These are phyloP conservation scores for Taphrina deformans DNA, from an alignment of 1,139 yeast species.

Conservation along the genomic window DNA sequence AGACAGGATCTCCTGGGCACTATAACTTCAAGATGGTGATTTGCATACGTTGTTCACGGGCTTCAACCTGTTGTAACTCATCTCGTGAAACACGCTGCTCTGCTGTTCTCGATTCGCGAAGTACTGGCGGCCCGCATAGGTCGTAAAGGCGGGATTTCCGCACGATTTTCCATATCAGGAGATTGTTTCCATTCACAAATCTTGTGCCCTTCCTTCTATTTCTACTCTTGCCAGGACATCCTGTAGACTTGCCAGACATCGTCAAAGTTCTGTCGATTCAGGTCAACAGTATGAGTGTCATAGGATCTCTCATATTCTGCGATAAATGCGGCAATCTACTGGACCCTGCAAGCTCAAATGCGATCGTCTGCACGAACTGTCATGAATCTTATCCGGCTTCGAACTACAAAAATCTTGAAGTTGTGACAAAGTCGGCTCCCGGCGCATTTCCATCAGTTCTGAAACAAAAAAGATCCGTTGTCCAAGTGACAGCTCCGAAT, in stretches of 20 bases:
- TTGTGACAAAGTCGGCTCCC: constrained; percentile 77
- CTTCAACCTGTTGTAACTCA: not conserved
- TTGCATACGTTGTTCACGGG: not conserved
- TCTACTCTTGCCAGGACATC: too few relatives aligned
- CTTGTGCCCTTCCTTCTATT: not conserved
- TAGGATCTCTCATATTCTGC: constrained; percentile 92
- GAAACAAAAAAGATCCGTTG: constrained; percentile 79
- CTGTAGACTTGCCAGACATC: too few relatives aligned
- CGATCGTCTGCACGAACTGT: constrained; percentile 69
- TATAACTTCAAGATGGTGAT: not conserved
- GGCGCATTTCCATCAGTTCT: constrained; percentile 91
- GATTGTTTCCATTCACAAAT: not conserved
- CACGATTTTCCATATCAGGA: not conserved
- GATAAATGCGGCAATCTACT: constrained; percentile 88
- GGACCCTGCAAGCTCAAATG: constrained; percentile 56
- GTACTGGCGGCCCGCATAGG: not conserved
- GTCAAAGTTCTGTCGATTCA: too few relatives aligned
- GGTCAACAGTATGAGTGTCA: constrained; percentile 95
- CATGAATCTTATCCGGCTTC: constrained; percentile 54
- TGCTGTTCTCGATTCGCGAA: not conserved
- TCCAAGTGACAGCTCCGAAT: constrained; percentile 74
- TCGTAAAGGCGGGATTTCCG: not conserved
- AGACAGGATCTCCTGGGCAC: not conserved
- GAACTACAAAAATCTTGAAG: constrained; percentile 77
- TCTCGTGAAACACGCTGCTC: not conserved